phyloP scores from a whole-genome alignment of 345 rosid genomes.

The Populus tremula region DNA sequence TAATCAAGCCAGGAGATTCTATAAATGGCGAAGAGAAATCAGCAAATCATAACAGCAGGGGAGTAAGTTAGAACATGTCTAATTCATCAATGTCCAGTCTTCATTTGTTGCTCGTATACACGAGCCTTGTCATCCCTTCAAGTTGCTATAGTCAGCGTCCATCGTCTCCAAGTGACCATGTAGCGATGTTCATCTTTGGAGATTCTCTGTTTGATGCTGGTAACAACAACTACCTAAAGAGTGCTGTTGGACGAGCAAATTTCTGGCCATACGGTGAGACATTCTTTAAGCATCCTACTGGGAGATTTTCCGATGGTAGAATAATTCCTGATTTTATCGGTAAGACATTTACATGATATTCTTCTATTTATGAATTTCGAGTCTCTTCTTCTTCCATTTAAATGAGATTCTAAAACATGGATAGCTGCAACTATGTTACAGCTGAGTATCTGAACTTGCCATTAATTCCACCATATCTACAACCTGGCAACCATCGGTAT shows the following conservation, averaged over 20 bases:
- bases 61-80: too few species aligned
- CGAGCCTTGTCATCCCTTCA: background rate
- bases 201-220: slow-evolving; percentile 40
- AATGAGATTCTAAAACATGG: background rate
- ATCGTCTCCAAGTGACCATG: background rate
- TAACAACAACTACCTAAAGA: slow-evolving; percentile 32
- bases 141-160: background rate
- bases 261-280: slow-evolving; percentile 32
- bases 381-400: too few species aligned
- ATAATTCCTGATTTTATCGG: slow-evolving; percentile 34
- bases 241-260: slow-evolving; percentile 22
- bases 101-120: background rate
- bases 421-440: slow-evolving; percentile 12
- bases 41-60: too few species aligned
- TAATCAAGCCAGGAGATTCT: too few species aligned
- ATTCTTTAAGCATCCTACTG: slow-evolving; percentile 25
- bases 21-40: too few species aligned
- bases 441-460: slow-evolving; percentile 46
- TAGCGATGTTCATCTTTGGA: slow-evolving; percentile 34
- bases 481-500: slow-evolving; percentile 25
- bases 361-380: background rate
- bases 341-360: background rate
- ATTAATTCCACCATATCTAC: slow-evolving; percentile 44
- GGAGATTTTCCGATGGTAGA: slow-evolving; percentile 33
- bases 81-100: background rate